Percentiles rank a stretch among this genome's conserved stretches.
phyloP scores from a whole-genome alignment of 2,329 filamentous ascomycete genomes.

The Keithomyces neogunnii region DNA sequence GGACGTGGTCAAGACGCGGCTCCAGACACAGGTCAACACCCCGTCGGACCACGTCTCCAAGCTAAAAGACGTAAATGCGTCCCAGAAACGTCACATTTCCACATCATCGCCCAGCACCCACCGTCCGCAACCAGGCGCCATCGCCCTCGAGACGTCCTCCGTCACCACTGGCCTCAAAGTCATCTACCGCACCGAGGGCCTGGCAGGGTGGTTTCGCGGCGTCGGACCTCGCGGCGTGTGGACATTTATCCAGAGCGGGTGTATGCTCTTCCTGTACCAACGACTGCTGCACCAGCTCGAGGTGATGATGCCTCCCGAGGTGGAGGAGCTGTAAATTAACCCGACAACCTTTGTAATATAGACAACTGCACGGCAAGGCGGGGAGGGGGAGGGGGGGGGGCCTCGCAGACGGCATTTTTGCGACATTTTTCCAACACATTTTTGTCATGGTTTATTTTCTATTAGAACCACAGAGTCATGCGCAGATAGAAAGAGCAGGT shows the following conservation, averaged over 20 bases:
- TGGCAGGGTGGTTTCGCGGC: constrained; percentile 87
- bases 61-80: constrained; percentile 27
- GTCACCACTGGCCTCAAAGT: constrained; percentile 75
- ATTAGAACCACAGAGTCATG: background rate
- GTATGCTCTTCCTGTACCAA: constrained; percentile 95
- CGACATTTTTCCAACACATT: background rate
- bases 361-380: background rate
- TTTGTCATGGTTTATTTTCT: background rate
- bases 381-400: background rate
- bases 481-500: background rate
- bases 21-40: constrained; percentile 76
- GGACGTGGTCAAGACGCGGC: constrained; percentile 93
- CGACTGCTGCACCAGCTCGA: constrained; percentile 73
- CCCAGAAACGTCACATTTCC: constrained; percentile 68
- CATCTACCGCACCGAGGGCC: constrained; percentile 83
- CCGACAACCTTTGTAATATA: background rate
- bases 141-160: constrained; percentile 80
- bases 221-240: constrained; percentile 89
- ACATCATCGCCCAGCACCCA: constrained; percentile 85
- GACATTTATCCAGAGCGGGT: constrained; percentile 95
- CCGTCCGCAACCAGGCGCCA: constrained; percentile 67
- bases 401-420: background rate
- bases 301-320: constrained; percentile 27
- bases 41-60: constrained; percentile 18
- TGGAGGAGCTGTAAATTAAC: constrained; percentile 14